phyloP scores from a whole-genome alignment of 768 basidiomycete species.

The Hydnomerulius pinastri region DNA sequence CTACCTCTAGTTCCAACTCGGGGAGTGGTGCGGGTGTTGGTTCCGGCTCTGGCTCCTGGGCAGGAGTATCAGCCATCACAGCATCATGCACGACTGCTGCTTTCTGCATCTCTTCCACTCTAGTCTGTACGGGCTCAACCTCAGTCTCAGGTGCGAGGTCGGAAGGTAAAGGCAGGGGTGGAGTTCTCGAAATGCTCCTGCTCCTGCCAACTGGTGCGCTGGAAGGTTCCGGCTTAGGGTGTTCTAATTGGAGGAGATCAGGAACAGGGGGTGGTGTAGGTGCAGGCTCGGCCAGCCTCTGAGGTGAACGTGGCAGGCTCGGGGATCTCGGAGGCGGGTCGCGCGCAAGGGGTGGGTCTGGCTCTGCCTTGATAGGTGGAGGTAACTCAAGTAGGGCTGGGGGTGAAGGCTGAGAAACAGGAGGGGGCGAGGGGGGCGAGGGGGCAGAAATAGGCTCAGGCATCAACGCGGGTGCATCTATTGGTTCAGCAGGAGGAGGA shows the following conservation, averaged over 20 bases:
- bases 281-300: not conserved
- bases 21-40: not conserved
- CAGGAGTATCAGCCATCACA: not conserved
- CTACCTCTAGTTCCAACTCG: not conserved
- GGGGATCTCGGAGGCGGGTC: not conserved
- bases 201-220: not conserved
- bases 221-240: not conserved
- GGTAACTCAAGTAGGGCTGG: not conserved
- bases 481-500: not conserved
- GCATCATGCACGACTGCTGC: not conserved
- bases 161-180: not conserved
- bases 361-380: not conserved
- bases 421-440: not conserved
- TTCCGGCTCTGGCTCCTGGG: not conserved
- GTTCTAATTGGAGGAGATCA: slow-evolving; percentile 4
- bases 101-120: not conserved
- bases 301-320: not conserved
- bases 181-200: not conserved
- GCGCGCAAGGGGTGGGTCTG: slow-evolving; percentile 1
- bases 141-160: not conserved
- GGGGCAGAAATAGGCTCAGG: not conserved
- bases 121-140: not conserved
- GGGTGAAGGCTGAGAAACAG: not conserved
- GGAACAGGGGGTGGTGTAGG: slow-evolving; percentile 3
- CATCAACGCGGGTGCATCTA: not conserved